A percentile compares a stretch with the other conserved stretches of the same genome.
Conservation (phyloP, 2,329 filamentous ascomycete species). For the Penicillium concentricum region DNA sequence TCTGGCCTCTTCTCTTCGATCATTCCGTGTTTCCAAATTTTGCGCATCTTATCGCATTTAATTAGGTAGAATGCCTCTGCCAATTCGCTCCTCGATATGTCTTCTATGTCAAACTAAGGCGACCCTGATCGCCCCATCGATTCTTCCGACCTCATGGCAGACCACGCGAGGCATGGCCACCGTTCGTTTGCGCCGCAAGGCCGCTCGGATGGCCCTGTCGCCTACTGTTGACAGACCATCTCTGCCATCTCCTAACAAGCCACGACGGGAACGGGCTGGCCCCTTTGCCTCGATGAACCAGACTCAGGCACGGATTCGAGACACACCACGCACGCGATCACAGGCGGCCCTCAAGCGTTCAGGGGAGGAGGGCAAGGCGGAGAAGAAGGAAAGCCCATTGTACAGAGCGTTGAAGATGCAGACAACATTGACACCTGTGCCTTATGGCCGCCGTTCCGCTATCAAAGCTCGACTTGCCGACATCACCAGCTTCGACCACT, state of each 20-base stretch:
- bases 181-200: constrained; percentile 33
- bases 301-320: constrained; percentile 48
- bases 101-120: constrained; percentile 34
- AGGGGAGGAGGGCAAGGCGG: constrained; percentile 34
- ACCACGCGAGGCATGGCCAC: constrained; percentile 34
- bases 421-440: constrained; percentile 69
- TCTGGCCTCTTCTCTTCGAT: constrained; percentile 7
- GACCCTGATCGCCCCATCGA: constrained; percentile 11
- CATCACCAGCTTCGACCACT: constrained; percentile 76
- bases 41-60: constrained; percentile 14
- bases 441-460: constrained; percentile 66
- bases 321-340: constrained; percentile 36
- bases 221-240: constrained; percentile 30
- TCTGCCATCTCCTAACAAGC: constrained; percentile 28
- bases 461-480: constrained; percentile 63
- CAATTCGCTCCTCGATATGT: constrained; percentile 31
- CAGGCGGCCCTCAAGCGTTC: constrained; percentile 47
- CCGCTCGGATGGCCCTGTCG: constrained; percentile 40
- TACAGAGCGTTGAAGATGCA: constrained; percentile 96
- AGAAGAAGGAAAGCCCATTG: constrained; percentile 50
- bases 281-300: constrained; percentile 63
- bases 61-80: constrained; percentile 31
- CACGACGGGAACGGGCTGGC: constrained; percentile 47
- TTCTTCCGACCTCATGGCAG: constrained; percentile 28
- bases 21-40: background rate